phyloP scores from a whole-genome alignment of 169 alveolate species.

The Toxoplasma gondii region DNA sequence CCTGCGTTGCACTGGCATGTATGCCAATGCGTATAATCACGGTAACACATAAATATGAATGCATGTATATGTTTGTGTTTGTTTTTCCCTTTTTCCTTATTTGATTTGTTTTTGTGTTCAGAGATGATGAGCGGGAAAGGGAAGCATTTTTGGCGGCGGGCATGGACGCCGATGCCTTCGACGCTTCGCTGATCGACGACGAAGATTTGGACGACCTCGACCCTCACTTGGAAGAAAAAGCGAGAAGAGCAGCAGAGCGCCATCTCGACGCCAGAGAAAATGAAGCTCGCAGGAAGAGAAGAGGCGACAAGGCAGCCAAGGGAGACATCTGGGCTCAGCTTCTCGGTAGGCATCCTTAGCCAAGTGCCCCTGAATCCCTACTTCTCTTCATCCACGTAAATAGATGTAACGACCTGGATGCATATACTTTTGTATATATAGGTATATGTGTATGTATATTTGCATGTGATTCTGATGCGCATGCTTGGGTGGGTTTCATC shows the following conservation, averaged over 20 bases:
- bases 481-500: not conserved
- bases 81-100: not conserved
- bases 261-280: constrained; percentile 22
- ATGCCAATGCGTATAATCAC: too few species aligned
- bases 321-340: constrained; percentile 43
- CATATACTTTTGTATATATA: not conserved
- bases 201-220: constrained; percentile 18
- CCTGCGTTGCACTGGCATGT: too few species aligned
- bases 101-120: not conserved
- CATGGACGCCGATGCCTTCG: constrained; percentile 37
- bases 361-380: too few species aligned
- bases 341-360: not conserved
- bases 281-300: not conserved
- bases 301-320: not conserved
- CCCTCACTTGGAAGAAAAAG: constrained; percentile 13
- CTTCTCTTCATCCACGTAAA: too few species aligned
- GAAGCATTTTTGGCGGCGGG: constrained; percentile 44
- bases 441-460: not conserved
- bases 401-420: not conserved
- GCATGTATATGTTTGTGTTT: not conserved
- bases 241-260: constrained; percentile 30
- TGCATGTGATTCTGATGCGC: not conserved
- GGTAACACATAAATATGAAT: too few species aligned
- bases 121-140: constrained; percentile 24
- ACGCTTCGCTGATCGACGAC: constrained; percentile 25